Conservation (phyloP, 2,329 filamentous ascomycete species). For the Neopestalotiopsis sp. region DNA sequence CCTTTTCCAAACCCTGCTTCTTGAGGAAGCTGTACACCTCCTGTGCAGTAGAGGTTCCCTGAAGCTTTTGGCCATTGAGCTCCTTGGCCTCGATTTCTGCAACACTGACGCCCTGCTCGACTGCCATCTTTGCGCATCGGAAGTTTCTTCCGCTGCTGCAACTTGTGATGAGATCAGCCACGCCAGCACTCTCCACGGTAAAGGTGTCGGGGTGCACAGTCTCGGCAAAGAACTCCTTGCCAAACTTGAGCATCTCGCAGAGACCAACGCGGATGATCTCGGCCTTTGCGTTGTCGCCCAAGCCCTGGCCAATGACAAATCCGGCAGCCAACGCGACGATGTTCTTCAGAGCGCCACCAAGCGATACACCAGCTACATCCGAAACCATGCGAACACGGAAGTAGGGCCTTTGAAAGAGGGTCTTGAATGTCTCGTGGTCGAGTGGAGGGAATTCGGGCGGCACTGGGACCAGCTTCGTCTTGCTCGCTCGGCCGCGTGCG, state of each 20-base stretch:
- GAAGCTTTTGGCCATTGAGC: constrained; percentile 96
- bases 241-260: constrained; percentile 95
- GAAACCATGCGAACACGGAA: constrained; percentile 95
- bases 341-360: constrained; percentile 95
- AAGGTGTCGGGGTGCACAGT: constrained; percentile 84
- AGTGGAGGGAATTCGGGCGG: constrained; percentile 85
- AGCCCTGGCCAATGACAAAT: constrained; percentile 93
- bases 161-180: constrained; percentile 93
- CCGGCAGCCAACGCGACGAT: constrained; percentile 93
- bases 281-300: constrained; percentile 99
- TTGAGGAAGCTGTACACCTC: constrained; percentile 92
- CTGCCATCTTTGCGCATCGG: constrained; percentile 86
- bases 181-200: constrained; percentile 94
- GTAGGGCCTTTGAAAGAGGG: constrained; percentile 93
- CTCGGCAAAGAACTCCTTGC: constrained; percentile 88
- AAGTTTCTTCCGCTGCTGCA: constrained; percentile 94
- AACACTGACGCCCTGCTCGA: constrained; percentile 79
- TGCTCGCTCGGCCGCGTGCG: constrained; percentile 68
- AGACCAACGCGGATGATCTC: constrained; percentile 96
- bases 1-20: constrained; percentile 74
- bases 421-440: constrained; percentile 81
- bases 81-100: constrained; percentile 88
- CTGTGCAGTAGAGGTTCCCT: constrained; percentile 88
- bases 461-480: constrained; percentile 74
- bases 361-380: constrained; percentile 95